phyloP scores from a whole-genome alignment of 129 eudicot genomes.

The Glebionis coronaria region DNA sequence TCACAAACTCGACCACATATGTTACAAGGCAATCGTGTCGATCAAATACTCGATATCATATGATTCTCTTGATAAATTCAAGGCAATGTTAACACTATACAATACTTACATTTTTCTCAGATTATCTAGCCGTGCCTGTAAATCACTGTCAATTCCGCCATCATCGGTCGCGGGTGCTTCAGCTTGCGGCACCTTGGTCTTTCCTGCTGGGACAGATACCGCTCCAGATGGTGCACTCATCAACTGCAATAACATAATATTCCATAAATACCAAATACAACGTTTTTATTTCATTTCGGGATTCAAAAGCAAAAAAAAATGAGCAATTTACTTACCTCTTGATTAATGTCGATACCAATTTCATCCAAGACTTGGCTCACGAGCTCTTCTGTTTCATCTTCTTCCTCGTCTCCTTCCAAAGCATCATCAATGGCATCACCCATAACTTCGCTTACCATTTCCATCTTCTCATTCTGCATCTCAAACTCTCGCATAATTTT shows the following conservation, averaged over 20 bases:
- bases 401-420: constrained; percentile 96
- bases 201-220: constrained; percentile 68
- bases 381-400: constrained; percentile 91
- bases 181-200: constrained; percentile 62
- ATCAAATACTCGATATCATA: background rate
- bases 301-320: background rate
- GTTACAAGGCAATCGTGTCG: constrained; percentile 6
- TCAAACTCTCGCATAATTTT: constrained; percentile 96
- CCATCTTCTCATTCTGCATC: constrained; percentile 97
- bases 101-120: constrained; percentile 68
- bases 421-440: constrained; percentile 99
- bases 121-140: constrained; percentile 96
- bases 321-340: constrained; percentile 49
- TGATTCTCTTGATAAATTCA: background rate
- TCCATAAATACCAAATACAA: constrained; percentile 2
- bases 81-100: background rate
- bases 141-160: constrained; percentile 87
- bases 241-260: constrained; percentile 46
- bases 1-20: constrained; percentile 12
- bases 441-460: constrained; percentile 85
- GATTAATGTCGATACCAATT: constrained; percentile 86
- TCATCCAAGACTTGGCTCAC: constrained; percentile 94
- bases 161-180: constrained; percentile 82
- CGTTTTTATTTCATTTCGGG: background rate
- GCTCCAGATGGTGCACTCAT: constrained; percentile 79